A percentile compares a stretch with the other conserved stretches of the same genome.
These are phyloP conservation scores for Phytophthora pinifolia DNA, from an alignment of 352 stramenopile genomes.

Conservation along the genomic window DNA sequence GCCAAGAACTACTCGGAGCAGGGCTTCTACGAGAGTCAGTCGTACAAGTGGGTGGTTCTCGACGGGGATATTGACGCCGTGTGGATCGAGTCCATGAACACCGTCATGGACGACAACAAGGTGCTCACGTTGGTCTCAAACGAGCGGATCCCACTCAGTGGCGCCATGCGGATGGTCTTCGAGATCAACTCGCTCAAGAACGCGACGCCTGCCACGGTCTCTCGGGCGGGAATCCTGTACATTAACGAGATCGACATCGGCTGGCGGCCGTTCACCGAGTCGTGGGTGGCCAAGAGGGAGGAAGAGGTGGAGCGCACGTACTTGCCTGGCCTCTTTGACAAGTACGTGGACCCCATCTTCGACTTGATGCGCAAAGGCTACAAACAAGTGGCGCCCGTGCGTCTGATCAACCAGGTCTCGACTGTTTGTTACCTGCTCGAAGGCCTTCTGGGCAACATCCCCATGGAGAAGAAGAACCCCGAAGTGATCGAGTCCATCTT, in stretches of 20 bases:
- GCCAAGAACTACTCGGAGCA: constrained; percentile 89
- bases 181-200: constrained; percentile 91
- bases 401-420: constrained; percentile 95
- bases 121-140: constrained; percentile 93
- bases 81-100: constrained; percentile 96
- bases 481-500: constrained; percentile 96
- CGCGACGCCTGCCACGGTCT: constrained; percentile 84
- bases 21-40: constrained; percentile 95
- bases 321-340: constrained; percentile 94
- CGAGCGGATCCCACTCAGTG: constrained; percentile 81
- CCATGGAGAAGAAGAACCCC: constrained; percentile 89
- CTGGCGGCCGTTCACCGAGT: constrained; percentile 97
- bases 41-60: constrained; percentile 90
- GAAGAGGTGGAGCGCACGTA: constrained; percentile 92
- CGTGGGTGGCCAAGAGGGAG: constrained; percentile 92
- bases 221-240: constrained; percentile 84
- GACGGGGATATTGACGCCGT: constrained; percentile 89
- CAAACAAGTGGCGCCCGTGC: constrained; percentile 94
- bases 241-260: constrained; percentile 93
- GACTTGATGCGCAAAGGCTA: constrained; percentile 95
- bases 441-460: constrained; percentile 85
- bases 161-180: constrained; percentile 90
- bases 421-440: constrained; percentile 97
- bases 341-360: constrained; percentile 94
- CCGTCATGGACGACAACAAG: constrained; percentile 98